phyloP scores from a whole-genome alignment of 78 protist genomes.

The Acrasis kona region DNA sequence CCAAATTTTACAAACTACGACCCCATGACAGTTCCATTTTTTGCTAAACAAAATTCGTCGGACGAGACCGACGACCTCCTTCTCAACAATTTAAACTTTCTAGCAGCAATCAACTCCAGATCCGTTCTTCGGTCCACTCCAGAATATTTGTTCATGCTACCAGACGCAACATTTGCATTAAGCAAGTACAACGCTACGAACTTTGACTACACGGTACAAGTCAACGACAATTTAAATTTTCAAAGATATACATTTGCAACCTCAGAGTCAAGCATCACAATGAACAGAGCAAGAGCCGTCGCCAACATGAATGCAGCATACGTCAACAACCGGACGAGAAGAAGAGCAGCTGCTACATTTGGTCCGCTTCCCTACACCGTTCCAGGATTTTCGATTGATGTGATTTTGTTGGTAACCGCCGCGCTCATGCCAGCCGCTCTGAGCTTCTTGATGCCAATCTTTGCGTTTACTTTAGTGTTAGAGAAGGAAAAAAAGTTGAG shows the following conservation, averaged over 20 bases:
- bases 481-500: background rate
- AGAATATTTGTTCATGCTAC: background rate
- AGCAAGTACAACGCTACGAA: too few relatives aligned
- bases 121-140: background rate
- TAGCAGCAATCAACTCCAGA: background rate
- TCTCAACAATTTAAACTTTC: background rate
- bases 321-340: too few relatives aligned
- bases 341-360: background rate
- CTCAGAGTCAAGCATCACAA: too few relatives aligned
- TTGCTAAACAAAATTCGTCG: background rate
- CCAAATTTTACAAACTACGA: too few relatives aligned
- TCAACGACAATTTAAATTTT: too few relatives aligned
- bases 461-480: background rate
- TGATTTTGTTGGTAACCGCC: background rate
- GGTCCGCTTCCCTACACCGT: background rate
- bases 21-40: background rate
- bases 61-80: background rate
- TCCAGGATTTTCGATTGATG: background rate
- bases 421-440: background rate
- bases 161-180: background rate
- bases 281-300: too few relatives aligned
- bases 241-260: too few relatives aligned
- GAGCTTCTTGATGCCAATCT: background rate
- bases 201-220: too few relatives aligned
- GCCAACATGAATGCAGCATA: too few relatives aligned